A percentile compares a stretch with the other conserved stretches of the same genome.
Evolutionary conservation across 345 rosid genomes (phyloP).

Genomic region (Odontarrhena argentea): DNA sequence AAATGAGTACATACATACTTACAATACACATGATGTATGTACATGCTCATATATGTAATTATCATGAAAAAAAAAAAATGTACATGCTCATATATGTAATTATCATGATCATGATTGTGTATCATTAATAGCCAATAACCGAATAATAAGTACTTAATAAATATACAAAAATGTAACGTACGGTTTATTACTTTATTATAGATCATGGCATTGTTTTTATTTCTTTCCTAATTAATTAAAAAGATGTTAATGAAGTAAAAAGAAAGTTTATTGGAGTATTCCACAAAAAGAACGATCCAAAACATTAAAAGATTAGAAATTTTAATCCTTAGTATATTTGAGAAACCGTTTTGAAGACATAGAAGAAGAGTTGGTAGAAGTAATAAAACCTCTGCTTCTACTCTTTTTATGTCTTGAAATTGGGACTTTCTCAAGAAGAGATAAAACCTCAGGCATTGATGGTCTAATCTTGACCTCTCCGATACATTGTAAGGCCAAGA

Average conservation of each 20-base stretch:
- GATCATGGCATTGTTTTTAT: constrained; percentile 28
- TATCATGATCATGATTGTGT: constrained; percentile 25
- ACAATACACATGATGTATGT: background rate
- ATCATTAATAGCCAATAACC: constrained; percentile 26
- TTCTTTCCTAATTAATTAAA: background rate
- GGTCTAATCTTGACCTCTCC: constrained; percentile 69
- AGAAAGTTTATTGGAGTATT: background rate
- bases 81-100: constrained; percentile 1
- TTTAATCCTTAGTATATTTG: constrained; percentile 14
- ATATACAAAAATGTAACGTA: constrained; percentile 32
- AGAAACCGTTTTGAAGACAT: constrained; percentile 34
- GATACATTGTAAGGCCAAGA: constrained; percentile 75
- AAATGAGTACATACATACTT: background rate
- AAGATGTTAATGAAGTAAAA: constrained; percentile 27
- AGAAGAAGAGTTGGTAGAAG: constrained; percentile 17
- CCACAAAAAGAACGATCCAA: constrained; percentile 21
- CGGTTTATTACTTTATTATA: constrained; percentile 7
- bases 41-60: background rate
- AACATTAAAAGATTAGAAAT: background rate
- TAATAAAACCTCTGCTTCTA: constrained; percentile 33
- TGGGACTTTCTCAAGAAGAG: constrained; percentile 51
- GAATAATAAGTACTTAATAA: constrained; percentile 1
- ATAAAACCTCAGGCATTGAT: constrained; percentile 55
- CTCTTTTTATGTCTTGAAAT: constrained; percentile 33
- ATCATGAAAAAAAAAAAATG: no score